Base-by-base conservation (phyloP, 192 early-diverging fungal genomes). In the Mortierella antarctica region DNA sequence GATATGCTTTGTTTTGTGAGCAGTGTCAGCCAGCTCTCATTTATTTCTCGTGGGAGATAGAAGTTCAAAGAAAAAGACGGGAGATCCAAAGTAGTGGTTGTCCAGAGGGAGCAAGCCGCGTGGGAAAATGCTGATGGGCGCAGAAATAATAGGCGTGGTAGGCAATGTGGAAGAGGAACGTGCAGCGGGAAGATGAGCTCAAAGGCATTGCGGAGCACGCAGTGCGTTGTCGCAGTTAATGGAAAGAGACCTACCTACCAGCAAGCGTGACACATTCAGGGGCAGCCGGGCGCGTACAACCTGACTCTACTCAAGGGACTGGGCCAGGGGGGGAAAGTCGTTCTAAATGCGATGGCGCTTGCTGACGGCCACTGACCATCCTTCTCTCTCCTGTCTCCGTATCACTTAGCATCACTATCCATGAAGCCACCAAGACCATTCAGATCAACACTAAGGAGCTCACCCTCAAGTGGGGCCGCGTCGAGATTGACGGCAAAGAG, bases 391-490 rank as follows among this genome's bases (percentile, higher is more conserved):
- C 45, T 67, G 50, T 50, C 4, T 13, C 31, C 12, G 11, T 65
- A 48, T 47, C 5, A 58, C 31, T 48, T 56, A 76, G 74, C 39
- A 65, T 77, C 57, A 39, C 57, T 40, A 55, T 70, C 23, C 63
- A 80, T 57, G 65, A 80, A 40, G 64, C 77, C 4, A 72, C 77
- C 18, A 72, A 71, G 60, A 80, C 77, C 0, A 80, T 80, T 58
- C 64, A 68, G 54, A 71, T 80, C 61, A 80, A 80, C 57, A 80
- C 77, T 59, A 80, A 80, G 65, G 77, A 80, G 54, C 46, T 80
- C 39, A 68, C 69, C 15, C 7, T 72, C 18, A 57, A 57, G 18
- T 80, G 61, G 53, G 77, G 50, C 20, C 49, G 65, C 21, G 77
- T 80, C 48, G 77, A 80, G 52, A 65, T 80, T 52, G 65, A 67